Percentiles rank a stretch among this genome's conserved stretches.
Evolutionary conservation across 306 rosid species (phyloP).

Genomic region (Urtica urens): DNA sequence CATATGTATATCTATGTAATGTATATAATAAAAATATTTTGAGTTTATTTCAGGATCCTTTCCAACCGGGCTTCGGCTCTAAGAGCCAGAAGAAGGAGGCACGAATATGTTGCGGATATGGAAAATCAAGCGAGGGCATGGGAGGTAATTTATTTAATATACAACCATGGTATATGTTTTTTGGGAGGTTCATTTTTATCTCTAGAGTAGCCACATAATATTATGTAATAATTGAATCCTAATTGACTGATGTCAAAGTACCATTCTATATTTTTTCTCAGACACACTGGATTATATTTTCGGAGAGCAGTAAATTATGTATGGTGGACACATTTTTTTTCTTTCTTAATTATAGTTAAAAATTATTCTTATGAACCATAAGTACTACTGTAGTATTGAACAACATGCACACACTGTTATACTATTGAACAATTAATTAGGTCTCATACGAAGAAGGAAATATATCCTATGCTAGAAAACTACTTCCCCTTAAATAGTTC

Average conservation of each 20-base stretch:
- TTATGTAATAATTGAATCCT: not conserved
- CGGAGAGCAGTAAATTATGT: not conserved
- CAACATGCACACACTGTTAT: no score
- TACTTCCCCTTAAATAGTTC: no score
- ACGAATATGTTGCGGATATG: conserved; percentile 14
- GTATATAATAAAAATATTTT: not conserved
- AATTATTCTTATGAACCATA: no score
- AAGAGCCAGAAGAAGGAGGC: conserved; percentile 22
- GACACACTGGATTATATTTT: no score
- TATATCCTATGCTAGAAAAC: no score
- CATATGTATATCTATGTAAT: not conserved
- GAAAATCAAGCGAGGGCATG: conserved; percentile 15
- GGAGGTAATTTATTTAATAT: conserved; percentile 29
- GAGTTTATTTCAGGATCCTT: conserved; percentile 4
- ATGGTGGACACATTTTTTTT: not conserved
- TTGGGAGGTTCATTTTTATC: no score
- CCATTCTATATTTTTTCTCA: no score
- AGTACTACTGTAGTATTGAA: no score
- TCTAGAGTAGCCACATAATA: not conserved
- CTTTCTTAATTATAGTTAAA: no score
- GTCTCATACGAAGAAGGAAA: no score
- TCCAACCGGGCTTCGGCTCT: conserved; percentile 19
- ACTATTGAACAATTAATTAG: no score
- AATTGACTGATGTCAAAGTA: not conserved
- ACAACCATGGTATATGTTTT: not conserved